Evolutionary conservation across 495 filamentous ascomycete genomes (phyloP).

Genomic region (Aspergillus asperescens): DNA sequence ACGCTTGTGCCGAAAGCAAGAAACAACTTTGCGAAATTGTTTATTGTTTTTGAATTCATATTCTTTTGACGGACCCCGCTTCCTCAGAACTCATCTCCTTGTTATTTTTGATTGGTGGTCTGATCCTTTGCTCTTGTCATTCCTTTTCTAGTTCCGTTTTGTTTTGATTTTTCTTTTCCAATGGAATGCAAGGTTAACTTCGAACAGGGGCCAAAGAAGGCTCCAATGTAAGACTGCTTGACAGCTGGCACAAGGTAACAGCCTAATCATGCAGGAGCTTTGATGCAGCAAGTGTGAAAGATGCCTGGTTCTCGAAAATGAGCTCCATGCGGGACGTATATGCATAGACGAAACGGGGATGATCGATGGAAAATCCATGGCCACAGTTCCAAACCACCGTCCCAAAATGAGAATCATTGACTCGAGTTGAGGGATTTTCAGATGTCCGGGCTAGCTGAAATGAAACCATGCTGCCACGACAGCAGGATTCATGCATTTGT

Average conservation of each 20-base stretch:
- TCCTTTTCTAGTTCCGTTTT: slow-evolving; percentile 13
- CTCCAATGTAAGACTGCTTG: slow-evolving; percentile 35
- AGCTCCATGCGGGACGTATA: slow-evolving; percentile 17
- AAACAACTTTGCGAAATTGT: slow-evolving; percentile 11
- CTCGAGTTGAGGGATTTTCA: slow-evolving; percentile 44
- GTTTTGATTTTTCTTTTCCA: slow-evolving; percentile 15
- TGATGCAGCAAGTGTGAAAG: slow-evolving; percentile 23
- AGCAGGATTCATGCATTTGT: slow-evolving; percentile 40
- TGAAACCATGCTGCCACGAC: slow-evolving; percentile 34
- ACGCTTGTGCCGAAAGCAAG: slow-evolving; percentile 8
- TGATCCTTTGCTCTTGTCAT: not conserved
- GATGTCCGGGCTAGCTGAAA: slow-evolving; percentile 25
- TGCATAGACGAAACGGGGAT: slow-evolving; percentile 32
- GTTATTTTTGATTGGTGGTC: slow-evolving; percentile 1
- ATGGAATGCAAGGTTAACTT: slow-evolving; percentile 28
- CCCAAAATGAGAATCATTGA: slow-evolving; percentile 22
- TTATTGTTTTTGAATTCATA: slow-evolving; percentile 12
- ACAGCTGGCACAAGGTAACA: slow-evolving; percentile 37
- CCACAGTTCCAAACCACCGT: slow-evolving; percentile 33
- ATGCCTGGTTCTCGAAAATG: slow-evolving; percentile 19
- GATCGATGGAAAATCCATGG: slow-evolving; percentile 28
- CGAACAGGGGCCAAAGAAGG: slow-evolving; percentile 18
- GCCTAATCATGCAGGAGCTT: slow-evolving; percentile 39
- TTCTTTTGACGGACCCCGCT: slow-evolving; percentile 11
- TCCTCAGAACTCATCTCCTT: not conserved